Evolutionary conservation across 352 stramenopile genomes (phyloP), one percentile per base, ranked within the genome.

Genomic region (Pythium volutum): DNA sequence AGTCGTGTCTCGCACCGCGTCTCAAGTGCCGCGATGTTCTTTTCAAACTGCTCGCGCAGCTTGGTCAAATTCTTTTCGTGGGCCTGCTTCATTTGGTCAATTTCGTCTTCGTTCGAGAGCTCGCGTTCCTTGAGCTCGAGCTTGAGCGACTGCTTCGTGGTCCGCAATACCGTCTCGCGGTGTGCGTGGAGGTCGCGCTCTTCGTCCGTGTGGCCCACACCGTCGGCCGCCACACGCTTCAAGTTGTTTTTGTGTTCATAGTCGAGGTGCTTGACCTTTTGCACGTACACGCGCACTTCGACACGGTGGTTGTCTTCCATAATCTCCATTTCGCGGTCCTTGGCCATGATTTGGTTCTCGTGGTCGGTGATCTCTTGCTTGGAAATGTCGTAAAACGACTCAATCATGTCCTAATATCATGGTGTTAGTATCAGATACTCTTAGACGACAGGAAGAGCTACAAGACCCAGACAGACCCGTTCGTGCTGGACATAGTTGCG

Each of bases 401-500:
- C 90, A 62, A 98, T 97, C 70, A 95, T 97, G 73, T 98, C 93
- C 85, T 96, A 66, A 5, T 18, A 33, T 7, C 3, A 36, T 36
- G 8, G 31, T 8, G 6, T 36, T 36, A 11, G 26, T 33, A 33
- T 55, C 49, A 43, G 18, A 31, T 31, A 5, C 20, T 6, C 5
- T 34, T 15, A 16, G 14, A 12, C 3, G 11, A 23, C 14, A 36
- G 3, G 26, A 14, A 6, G 26, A 23, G 15, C 4, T 39, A 39
- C 12, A 3, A 23, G 10, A 36, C 26, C 18, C 22, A 33, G 4
- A 46, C 48, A 2, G 57, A 95, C 86, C 23, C 90, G 78, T 67
- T 98, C 93, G 55, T 98, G 87, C 70, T 98, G 93, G 43, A 98
- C 90, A 73, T 98, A 98, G 71, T 98, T 98, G 20, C 94, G 81